Conservation (phyloP, 2,329 filamentous ascomycete genomes). For the Ophiostoma perfectum region DNA sequence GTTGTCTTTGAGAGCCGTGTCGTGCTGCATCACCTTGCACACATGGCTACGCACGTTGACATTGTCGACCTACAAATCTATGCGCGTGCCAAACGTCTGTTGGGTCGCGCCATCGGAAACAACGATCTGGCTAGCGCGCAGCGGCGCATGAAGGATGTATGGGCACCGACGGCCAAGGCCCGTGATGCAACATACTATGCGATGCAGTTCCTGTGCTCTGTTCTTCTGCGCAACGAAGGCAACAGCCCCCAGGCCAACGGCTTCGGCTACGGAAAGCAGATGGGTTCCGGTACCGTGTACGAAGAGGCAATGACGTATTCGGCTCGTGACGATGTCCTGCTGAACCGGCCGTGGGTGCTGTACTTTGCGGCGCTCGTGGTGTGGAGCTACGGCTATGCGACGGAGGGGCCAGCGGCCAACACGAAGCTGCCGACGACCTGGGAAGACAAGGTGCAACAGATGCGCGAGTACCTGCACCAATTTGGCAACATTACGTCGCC, state of each 20-base stretch:
- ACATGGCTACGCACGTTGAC: conserved; percentile 97
- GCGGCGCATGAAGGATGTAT: conserved; percentile 77
- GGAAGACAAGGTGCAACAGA: conserved; percentile 66
- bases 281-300: conserved; percentile 30
- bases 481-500: conserved; percentile 69
- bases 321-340: conserved; percentile 78
- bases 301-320: conserved; percentile 52
- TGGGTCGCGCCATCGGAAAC: conserved; percentile 77
- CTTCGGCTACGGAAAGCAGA: not conserved
- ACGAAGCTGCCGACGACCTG: conserved; percentile 50
- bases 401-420: conserved; percentile 65
- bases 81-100: conserved; percentile 75
- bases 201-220: conserved; percentile 79
- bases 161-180: conserved; percentile 83
- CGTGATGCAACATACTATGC: conserved; percentile 91
- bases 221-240: conserved; percentile 59
- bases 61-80: conserved; percentile 98
- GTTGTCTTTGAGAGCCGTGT: conserved; percentile 79
- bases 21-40: conserved; percentile 85
- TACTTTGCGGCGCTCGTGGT: conserved; percentile 90
- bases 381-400: conserved; percentile 89
- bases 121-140: conserved; percentile 76
- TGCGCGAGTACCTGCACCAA: conserved; percentile 70
- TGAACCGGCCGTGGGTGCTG: conserved; percentile 91
- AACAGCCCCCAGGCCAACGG: conserved; percentile 35